These are phyloP conservation scores for Gossypium rotundifolium DNA, from an alignment of 345 rosid species.

Conservation along the genomic window DNA sequence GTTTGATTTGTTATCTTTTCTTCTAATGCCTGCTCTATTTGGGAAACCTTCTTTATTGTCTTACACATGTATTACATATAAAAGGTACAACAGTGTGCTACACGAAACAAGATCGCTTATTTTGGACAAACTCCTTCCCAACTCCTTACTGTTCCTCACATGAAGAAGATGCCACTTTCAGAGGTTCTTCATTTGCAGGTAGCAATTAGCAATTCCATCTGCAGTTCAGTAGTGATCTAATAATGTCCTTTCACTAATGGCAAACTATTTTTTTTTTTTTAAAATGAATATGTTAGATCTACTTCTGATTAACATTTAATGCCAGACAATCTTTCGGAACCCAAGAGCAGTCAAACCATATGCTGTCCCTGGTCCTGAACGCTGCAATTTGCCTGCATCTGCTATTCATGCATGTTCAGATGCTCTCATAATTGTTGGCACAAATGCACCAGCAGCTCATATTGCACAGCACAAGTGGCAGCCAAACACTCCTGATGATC, in stretches of 20 bases:
- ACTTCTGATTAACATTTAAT: conserved; percentile 15
- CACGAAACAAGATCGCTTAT: conserved; percentile 95
- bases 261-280: not conserved
- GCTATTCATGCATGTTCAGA: conserved; percentile 88
- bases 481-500: conserved; percentile 91
- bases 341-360: conserved; percentile 79
- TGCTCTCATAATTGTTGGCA: conserved; percentile 63
- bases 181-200: conserved; percentile 96
- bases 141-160: conserved; percentile 78
- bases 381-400: conserved; percentile 95
- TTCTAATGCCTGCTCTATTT: conserved; percentile 8
- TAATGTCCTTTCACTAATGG: not conserved
- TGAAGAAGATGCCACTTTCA: conserved; percentile 68
- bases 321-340: conserved; percentile 89
- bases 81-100: conserved; percentile 82
- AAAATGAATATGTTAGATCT: not conserved
- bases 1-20: conserved; percentile 17
- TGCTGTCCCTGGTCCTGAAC: conserved; percentile 67
- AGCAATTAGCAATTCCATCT: not conserved
- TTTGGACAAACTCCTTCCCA: conserved; percentile 99
- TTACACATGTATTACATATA: conserved; percentile 12
- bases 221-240: not conserved
- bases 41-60: conserved; percentile 14
- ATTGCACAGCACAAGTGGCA: conserved; percentile 94
- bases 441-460: conserved; percentile 86